Base-by-base conservation (phyloP, 257 asterid species). In the Solanum tacnaense region DNA sequence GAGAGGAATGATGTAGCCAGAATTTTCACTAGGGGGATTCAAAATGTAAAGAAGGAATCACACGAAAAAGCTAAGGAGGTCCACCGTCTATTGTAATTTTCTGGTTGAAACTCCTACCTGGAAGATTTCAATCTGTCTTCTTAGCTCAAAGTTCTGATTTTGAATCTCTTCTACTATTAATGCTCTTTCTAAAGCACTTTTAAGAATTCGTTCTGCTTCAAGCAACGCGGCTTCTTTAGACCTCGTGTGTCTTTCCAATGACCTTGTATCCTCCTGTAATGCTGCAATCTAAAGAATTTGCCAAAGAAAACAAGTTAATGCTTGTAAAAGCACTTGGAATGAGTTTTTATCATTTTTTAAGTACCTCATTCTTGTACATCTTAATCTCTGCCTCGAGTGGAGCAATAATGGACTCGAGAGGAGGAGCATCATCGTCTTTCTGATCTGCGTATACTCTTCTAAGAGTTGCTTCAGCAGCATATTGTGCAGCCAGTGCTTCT, bases 381-480 rank as follows among this genome's bases (percentile, higher is more conserved):
- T 94, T 95, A 58, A 96, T 94, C 73, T 96, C 94, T 44, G 99
- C 98, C 89, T 96, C 99, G 23, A 96, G 94, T 68, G 99, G 98
- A 76, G 98, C 95, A 88, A 94, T 92, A 91, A 96, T 83, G 10
- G 93, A 88, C 88, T 95, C 98, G 46, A 95, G 88, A 41, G 98
- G 95, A 89, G 93, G 74, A 78, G 90, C 84, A 76, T 94, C 95
- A 82, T 94, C 94, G 39, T 96, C 98, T 87, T 94, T 95, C 74
- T 95, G 96, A 88, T 91, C 87, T 83, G 95, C 94, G 9, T 96
- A 93, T 52, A 95, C 98, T 90, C 99, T 91, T 90, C 99, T 89
- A 60, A 96, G 98, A 71, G 99, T 92, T n/a, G 95, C 92, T 91
- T 96, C 98, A 62, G 98, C 98, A 71, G 98, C 98, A 92, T 94